Evolutionary conservation across 164 flowering plant genomes (phyloP), one percentile per base, ranked within the genome.

Genomic region (Liquidambar formosana): DNA sequence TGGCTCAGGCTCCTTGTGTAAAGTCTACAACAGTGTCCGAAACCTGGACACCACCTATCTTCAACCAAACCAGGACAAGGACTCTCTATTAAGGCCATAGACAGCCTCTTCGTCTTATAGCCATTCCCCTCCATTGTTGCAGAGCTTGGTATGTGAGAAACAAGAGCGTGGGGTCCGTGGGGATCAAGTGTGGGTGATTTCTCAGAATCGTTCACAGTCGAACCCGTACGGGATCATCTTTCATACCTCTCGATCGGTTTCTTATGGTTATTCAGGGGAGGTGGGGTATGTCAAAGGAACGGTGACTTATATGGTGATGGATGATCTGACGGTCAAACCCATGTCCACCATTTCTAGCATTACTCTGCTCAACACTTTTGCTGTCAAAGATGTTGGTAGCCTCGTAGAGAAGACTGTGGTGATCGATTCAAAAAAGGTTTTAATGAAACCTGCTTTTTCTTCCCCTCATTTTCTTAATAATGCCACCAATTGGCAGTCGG

Each of bases 301-400:
- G 18, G 43, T 16, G 46, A 28, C 19, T 9, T 38, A 61, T 43
- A 61, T 61, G 46, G 43, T 61, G 10, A 12, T 38, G 19, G 46
- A 61, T 61, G 45, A 61, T 41, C 64, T 28, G 19, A 61, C 47
- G 21, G 45, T 61, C 9, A 61, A 33, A 38, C 64, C 64, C 9
- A 13, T 18, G 18, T 41, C 64, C 4, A 18, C 47, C 64, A 61
- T 61, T 18, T 61, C 64, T 57, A 15, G 21, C 16, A 18, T 57
- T 23, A 11, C 21, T 25, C 25, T 41, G 0, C 46, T 61, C 64
- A 61, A 38, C 22, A 61, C 33, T 4, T 61, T 61, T n/a, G 33
- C 33, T 21, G 19, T 61, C 33, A 41, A 21, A 61, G 64, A 41
- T 38, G 64, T 38, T 33, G 64, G 38, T 27, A 5, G 3, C 28